Evolutionary conservation across 768 basidiomycete genomes (phyloP).

Genomic region (Russula sp.): DNA sequence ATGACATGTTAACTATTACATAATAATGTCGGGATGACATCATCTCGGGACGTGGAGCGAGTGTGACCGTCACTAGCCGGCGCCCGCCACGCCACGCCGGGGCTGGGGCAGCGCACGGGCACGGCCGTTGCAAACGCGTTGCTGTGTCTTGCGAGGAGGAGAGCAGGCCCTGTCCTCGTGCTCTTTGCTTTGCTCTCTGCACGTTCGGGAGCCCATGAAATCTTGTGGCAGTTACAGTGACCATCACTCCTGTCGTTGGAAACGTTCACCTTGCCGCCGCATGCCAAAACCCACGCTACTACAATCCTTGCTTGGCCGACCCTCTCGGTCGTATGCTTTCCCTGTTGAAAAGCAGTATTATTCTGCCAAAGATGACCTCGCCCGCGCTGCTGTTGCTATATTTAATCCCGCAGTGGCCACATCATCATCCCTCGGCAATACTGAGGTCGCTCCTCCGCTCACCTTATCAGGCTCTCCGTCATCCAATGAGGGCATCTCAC

Average conservation of each 20-base stretch:
- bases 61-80: no score
- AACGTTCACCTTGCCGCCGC: background rate
- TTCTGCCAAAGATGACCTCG: constrained; percentile 8
- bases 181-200: no score
- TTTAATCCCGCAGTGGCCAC: background rate
- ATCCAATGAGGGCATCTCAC: background rate
- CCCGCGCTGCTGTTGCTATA: constrained; percentile 3
- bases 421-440: background rate
- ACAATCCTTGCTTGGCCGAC: constrained; percentile 16
- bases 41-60: background rate
- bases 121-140: no score
- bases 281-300: constrained; percentile 21
- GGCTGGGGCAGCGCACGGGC: no score
- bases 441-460: background rate
- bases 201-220: no score
- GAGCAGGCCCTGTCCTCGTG: no score
- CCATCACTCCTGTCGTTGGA: no score
- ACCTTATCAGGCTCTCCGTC: background rate
- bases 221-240: no score
- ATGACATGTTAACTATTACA: background rate
- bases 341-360: constrained; percentile 12
- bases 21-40: background rate
- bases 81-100: no score
- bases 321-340: constrained; percentile 14
- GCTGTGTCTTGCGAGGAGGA: no score